Evolutionary conservation across 2,329 filamentous ascomycete genomes (phyloP), one percentile per base, ranked within the genome.

Genomic region (Aspergillus brunneoviolaceus): DNA sequence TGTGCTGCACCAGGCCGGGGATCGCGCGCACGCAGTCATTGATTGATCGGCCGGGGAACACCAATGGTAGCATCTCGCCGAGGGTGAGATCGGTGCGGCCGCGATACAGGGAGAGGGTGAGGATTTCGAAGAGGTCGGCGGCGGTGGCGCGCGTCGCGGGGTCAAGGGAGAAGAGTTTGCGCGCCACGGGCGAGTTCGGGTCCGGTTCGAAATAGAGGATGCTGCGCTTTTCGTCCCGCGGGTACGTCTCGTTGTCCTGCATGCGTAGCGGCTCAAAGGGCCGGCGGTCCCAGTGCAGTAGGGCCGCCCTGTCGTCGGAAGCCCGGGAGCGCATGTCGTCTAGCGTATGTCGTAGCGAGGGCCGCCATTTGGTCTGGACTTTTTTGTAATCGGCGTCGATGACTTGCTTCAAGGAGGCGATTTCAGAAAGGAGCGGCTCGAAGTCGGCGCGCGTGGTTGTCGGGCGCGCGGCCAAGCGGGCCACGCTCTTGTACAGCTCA

Each of bases 281-380:
- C 16, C 92, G 86, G 1, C 84, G 81, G 73, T 96, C 91, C 86
- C 88, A 93, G 27, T 80, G 68, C 3, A 94, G 73, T 1, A 82
- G 67, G 0, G 86, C 72, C 82, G 39, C 7, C 39, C 14, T 16
- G 14, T 45, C 39, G 16, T 19, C 16, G 14, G 16, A 58, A 16
- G 83, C 65, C 63, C 84, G 82, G 42, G 21, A n/a, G 49, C 81
- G 39, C 14, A 19, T 72, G 68, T 87, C 85, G 67, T 90, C 39
- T 9, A 7, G 16, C 39, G 19, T 45, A 45, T 7, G 19, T 16
- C 16, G 87, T 31, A 79, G 51, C 76, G 67, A 31, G 76, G 75
- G 71, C 45, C 77, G 60, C 33, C 47, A 10, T 63, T 35, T 63
- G 35, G 69, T 68, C 27, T 83, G 57, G 2, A 60, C n/a, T 6